Evolutionary conservation across 2,329 filamentous ascomycete genomes (phyloP).

Genomic region (Talaromyces funiculosus): DNA sequence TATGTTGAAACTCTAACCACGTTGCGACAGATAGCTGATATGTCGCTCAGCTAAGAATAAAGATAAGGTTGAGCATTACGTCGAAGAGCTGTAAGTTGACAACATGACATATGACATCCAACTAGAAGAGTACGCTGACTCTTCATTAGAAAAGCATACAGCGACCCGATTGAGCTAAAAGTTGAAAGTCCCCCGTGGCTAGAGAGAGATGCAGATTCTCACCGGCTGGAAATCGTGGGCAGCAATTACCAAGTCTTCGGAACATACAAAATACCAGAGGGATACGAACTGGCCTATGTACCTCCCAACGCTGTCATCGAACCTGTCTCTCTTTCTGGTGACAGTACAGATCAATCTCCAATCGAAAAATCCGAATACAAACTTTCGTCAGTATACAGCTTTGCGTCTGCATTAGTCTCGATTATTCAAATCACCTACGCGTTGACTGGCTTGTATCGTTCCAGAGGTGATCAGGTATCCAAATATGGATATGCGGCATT

Average conservation of each 20-base stretch:
- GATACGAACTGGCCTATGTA: conserved; percentile 17
- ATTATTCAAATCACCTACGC: conserved; percentile 26
- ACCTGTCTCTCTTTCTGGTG: conserved; percentile 5
- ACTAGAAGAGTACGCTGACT: background rate
- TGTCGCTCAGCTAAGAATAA: background rate
- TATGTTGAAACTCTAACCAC: background rate
- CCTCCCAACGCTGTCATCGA: conserved; percentile 6
- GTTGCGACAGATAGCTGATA: background rate
- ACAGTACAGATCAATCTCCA: background rate
- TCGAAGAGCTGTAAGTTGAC: background rate
- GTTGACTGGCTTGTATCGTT: conserved; percentile 23
- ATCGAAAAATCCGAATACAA: background rate
- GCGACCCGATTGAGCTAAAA: background rate
- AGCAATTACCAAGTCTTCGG: conserved; percentile 14
- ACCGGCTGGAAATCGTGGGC: background rate
- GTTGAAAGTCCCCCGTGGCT: background rate
- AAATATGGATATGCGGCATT: conserved; percentile 33
- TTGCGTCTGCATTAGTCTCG: conserved; percentile 22
- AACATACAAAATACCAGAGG: conserved; percentile 11
- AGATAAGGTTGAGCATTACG: background rate
- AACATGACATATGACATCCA: too few species aligned
- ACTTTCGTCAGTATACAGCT: conserved; percentile 19
- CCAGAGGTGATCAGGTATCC: conserved; percentile 25
- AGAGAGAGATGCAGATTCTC: background rate
- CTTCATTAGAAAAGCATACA: background rate